A percentile compares a stretch with the other conserved stretches of the same genome.
Evolutionary conservation across 371 early-diverging fungal genomes (phyloP).

Genomic region (Syncephalastrum monosporum): DNA sequence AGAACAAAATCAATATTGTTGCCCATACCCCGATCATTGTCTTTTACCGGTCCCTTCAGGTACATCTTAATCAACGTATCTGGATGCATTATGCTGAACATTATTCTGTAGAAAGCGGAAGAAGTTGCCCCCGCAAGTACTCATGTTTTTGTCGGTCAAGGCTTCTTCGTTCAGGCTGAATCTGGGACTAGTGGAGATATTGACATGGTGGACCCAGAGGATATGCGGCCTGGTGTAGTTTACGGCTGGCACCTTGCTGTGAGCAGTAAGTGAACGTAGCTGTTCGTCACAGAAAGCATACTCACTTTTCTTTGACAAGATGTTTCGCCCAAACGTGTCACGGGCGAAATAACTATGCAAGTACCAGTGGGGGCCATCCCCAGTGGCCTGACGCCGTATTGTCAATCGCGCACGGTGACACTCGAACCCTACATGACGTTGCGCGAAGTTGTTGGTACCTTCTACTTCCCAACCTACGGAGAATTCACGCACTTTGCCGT

Average conservation of each 20-base stretch:
- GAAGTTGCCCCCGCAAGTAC: conserved; percentile 10
- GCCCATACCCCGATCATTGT: conserved; percentile 42
- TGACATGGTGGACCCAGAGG: conserved; percentile 27
- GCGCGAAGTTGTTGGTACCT: conserved; percentile 36
- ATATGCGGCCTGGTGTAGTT: conserved; percentile 15
- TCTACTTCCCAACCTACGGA: conserved; percentile 57
- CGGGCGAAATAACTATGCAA: conserved; percentile 37
- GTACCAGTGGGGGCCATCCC: conserved; percentile 48
- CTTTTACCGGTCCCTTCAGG: conserved; percentile 38
- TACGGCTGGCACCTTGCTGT: conserved; percentile 44
- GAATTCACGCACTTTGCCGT: conserved; percentile 45
- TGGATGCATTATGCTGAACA: neutral
- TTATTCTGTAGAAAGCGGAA: conserved; percentile 5
- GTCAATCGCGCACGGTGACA: conserved; percentile 30
- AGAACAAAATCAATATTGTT: conserved; percentile 20
- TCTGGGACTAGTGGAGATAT: conserved; percentile 18
- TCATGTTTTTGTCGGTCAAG: conserved; percentile 32
- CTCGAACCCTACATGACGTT: conserved; percentile 44
- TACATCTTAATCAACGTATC: neutral
- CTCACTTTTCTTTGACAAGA: conserved; percentile 17
- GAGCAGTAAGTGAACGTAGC: conserved; percentile 25
- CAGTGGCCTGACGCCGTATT: conserved; percentile 24
- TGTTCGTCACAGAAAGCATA: neutral
- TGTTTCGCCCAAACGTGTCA: conserved; percentile 22
- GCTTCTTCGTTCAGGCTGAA: conserved; percentile 18